A percentile compares a stretch with the other conserved stretches of the same genome.
phyloP scores from a whole-genome alignment of 1,284 basidiomycete species.

The Cystobasidium sp. region DNA sequence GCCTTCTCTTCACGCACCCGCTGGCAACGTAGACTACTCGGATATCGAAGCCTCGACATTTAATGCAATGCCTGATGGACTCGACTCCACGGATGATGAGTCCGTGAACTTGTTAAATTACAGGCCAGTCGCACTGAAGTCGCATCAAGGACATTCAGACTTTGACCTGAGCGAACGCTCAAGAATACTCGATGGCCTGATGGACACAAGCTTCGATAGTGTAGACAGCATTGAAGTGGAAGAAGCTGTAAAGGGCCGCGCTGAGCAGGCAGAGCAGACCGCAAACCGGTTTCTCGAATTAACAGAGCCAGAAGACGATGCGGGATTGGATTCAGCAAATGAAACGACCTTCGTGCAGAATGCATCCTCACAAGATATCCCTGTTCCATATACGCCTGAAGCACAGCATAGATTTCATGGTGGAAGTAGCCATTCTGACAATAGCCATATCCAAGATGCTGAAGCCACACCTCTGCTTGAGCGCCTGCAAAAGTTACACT shows the following conservation, averaged over 20 bases:
- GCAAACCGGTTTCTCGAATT: constrained; percentile 45
- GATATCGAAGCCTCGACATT: constrained; percentile 37
- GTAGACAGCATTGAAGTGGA: constrained; percentile 26
- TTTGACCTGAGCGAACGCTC: constrained; percentile 21
- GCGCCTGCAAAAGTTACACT: constrained; percentile 11
- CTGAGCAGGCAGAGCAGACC: constrained; percentile 45
- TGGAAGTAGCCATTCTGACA: neutral
- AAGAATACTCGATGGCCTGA: constrained; percentile 27
- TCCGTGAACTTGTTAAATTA: constrained; percentile 23
- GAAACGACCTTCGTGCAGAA: constrained; percentile 11
- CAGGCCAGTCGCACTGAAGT: neutral
- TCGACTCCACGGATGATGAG: constrained; percentile 29
- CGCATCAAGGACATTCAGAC: neutral
- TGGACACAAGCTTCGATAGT: constrained; percentile 28
- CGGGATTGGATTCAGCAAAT: neutral
- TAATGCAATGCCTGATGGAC: constrained; percentile 28
- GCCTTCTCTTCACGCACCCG: constrained; percentile 7
- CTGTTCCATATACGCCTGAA: constrained; percentile 6
- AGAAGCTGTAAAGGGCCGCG: constrained; percentile 39
- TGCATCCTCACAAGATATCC: neutral
- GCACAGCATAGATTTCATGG: neutral
- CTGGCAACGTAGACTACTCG: constrained; percentile 14
- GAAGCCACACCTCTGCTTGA: constrained; percentile 19
- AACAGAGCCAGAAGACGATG: constrained; percentile 30
- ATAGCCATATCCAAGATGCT: neutral